Base-by-base conservation (phyloP, 371 early-diverging fungal species). In the Polyrhizophydium stewartii region DNA sequence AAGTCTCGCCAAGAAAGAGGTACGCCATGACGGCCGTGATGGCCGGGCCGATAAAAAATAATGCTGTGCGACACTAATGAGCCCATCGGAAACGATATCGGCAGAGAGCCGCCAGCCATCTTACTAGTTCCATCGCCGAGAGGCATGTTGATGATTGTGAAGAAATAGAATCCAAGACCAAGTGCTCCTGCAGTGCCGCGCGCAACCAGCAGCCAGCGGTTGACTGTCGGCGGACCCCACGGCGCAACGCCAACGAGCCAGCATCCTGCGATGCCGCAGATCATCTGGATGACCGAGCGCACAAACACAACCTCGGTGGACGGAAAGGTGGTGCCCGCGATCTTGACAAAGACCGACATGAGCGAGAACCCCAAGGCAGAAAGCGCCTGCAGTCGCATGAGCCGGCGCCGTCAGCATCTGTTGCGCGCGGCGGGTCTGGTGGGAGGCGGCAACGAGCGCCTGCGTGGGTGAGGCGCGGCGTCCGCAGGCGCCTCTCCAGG, bases 1-100 rank as follows among this genome's bases (percentile, higher is more conserved):
- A 87, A 0, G 85, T 75, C 64, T 92, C 92, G 31, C 79, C 73
- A 10, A 91, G 73, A n/a, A 81, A 69, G 37, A 86, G 32, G 27
- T 76, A 62, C 6, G 87, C 87, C n/a, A 89, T 59, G 27, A 91
- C 69, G 13, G 89, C 84, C 1, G 90, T 90, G 59, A 91, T 86
- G 9, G 85, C 79, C 6, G 92, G 91, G 1, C 86, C 86, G 21
- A 87, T 81, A 65, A 90, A 92, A 69, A 91, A 90, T 12, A 91
- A 64, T 10, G 87, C 87, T 1, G 64, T 53, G n/a, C 49, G 16
- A 47, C 25, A 47, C 28, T 7, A 25, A 16, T 25, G 7, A 47
- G 3, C 7, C 28, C 3, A 3, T 7, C 25, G 49, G 16, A 3
- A 25, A 16, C 28, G 49, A 16, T 3, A 25, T 47, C 7, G 16